Percentiles rank a stretch among this genome's conserved stretches.
Conservation (phyloP, 1,284 basidiomycete genomes). For the Ustilago bromivora region DNA sequence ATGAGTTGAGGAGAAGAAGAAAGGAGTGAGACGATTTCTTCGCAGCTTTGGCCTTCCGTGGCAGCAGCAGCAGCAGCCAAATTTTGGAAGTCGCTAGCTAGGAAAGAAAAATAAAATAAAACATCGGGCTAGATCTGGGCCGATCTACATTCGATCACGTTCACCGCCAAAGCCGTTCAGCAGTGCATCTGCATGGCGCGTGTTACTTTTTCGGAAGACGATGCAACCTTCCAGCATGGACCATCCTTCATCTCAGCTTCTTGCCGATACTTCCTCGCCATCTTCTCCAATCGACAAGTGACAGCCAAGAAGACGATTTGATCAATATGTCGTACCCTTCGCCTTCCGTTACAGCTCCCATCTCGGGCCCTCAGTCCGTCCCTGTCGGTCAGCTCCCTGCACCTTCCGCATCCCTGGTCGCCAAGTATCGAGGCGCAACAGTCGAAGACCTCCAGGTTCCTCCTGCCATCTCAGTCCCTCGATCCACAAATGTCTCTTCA, state of each 20-base stretch:
- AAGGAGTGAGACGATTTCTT: not conserved
- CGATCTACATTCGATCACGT: not conserved
- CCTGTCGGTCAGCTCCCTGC: conserved; percentile 50
- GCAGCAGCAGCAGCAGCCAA: not conserved
- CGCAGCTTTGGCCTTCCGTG: not conserved
- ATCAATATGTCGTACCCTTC: conserved; percentile 35
- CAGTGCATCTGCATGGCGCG: conserved; percentile 7
- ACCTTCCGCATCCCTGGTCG: conserved; percentile 45
- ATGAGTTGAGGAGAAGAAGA: conserved; percentile 54
- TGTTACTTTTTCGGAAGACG: conserved; percentile 10
- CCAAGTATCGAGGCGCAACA: conserved; percentile 61
- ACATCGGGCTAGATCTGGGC: conserved; percentile 14
- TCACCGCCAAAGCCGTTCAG: conserved; percentile 27
- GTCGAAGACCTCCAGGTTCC: conserved; percentile 65
- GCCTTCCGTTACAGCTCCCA: conserved; percentile 53
- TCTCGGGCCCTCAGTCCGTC: conserved; percentile 54
- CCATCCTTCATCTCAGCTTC: not conserved
- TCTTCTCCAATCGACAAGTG: not conserved
- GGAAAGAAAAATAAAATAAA: conserved; percentile 7
- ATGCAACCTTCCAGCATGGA: not conserved
- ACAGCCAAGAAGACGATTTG: too few species aligned
- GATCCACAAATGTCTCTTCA: conserved; percentile 39
- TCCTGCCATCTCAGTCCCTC: conserved; percentile 61
- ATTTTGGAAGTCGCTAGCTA: not conserved
- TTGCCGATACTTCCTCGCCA: not conserved